Percentiles rank a stretch among this genome's conserved stretches.
Conservation (phyloP, 257 asterid genomes). For the Solanum pennellii region DNA sequence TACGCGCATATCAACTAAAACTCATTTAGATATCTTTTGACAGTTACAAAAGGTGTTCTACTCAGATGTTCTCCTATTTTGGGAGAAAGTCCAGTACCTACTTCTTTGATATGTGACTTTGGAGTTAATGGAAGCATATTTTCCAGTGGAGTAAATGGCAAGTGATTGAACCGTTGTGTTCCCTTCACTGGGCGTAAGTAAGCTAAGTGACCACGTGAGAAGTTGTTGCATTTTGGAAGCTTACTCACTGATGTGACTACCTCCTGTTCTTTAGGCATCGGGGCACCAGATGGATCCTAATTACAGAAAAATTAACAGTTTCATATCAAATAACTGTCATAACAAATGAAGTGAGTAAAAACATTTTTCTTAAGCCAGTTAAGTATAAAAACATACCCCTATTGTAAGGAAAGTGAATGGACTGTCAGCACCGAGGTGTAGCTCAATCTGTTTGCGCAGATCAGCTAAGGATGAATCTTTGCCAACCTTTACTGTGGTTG, state of each 20-base stretch:
- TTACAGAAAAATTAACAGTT: neutral
- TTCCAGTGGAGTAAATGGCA: slow-evolving; percentile 44
- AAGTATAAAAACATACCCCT: slow-evolving; percentile 27
- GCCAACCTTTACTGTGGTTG: slow-evolving; percentile 42
- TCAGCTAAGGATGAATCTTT: slow-evolving; percentile 75
- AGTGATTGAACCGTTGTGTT: slow-evolving; percentile 12
- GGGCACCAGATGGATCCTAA: slow-evolving; percentile 71
- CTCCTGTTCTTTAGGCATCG: slow-evolving; percentile 56
- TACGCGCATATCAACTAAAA: neutral
- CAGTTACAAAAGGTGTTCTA: slow-evolving; percentile 45
- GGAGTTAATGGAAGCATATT: slow-evolving; percentile 46
- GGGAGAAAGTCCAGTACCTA: slow-evolving; percentile 24
- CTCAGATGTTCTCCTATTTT: slow-evolving; percentile 26
- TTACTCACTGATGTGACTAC: slow-evolving; percentile 23
- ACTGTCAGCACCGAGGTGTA: slow-evolving; percentile 48
- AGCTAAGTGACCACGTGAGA: slow-evolving; percentile 39
- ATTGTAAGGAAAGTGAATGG: slow-evolving; percentile 55
- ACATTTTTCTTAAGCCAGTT: neutral
- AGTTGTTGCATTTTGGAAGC: slow-evolving; percentile 66
- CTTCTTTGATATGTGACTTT: slow-evolving; percentile 3
- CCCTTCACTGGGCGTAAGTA: slow-evolving; percentile 44
- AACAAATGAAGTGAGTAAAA: neutral
- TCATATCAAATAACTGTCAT: neutral
- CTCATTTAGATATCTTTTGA: slow-evolving; percentile 12
- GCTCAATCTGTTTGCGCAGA: slow-evolving; percentile 70